Percentiles rank a stretch among this genome's conserved stretches.
Evolutionary conservation across 345 rosid species (phyloP).

Genomic region (Arabidopsis suecica): DNA sequence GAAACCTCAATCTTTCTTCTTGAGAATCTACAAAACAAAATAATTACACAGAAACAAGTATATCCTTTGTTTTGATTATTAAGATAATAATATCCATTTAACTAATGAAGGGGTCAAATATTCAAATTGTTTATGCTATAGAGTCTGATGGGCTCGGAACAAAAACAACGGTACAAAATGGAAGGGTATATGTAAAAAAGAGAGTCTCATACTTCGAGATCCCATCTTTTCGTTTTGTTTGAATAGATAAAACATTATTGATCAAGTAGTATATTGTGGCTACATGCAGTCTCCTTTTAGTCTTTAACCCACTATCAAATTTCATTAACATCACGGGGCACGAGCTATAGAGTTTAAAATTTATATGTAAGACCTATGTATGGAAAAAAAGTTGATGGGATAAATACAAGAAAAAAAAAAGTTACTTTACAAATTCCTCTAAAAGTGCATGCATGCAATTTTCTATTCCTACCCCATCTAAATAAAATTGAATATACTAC

Average conservation of each 20-base stretch:
- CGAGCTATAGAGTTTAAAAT: conserved; percentile 16
- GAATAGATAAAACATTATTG: conserved; percentile 8
- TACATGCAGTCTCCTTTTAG: conserved; percentile 11
- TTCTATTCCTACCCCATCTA: neutral
- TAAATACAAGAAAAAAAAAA: neutral
- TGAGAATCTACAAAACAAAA: conserved; percentile 41
- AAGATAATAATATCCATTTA: conserved; percentile 19
- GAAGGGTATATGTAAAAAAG: conserved; percentile 31
- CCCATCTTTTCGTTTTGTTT: conserved; percentile 39
- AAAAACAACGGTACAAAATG: conserved; percentile 38
- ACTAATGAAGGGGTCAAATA: conserved; percentile 21
- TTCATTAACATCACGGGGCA: conserved; percentile 19
- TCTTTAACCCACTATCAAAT: conserved; percentile 25
- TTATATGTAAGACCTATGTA: neutral
- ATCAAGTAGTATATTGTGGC: conserved; percentile 6
- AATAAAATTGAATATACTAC: neutral
- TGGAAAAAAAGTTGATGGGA: neutral
- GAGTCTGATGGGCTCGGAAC: conserved; percentile 31
- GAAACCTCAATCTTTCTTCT: conserved; percentile 41
- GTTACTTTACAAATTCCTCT: conserved; percentile 15
- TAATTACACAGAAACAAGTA: conserved; percentile 15
- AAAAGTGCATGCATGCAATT: conserved; percentile 10
- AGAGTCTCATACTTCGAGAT: conserved; percentile 43
- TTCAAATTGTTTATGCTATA: conserved; percentile 22
- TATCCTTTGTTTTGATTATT: conserved; percentile 5